Evolutionary conservation across 176 grass and related monocot genomes (phyloP).

Genomic region (Oryza coarctata): DNA sequence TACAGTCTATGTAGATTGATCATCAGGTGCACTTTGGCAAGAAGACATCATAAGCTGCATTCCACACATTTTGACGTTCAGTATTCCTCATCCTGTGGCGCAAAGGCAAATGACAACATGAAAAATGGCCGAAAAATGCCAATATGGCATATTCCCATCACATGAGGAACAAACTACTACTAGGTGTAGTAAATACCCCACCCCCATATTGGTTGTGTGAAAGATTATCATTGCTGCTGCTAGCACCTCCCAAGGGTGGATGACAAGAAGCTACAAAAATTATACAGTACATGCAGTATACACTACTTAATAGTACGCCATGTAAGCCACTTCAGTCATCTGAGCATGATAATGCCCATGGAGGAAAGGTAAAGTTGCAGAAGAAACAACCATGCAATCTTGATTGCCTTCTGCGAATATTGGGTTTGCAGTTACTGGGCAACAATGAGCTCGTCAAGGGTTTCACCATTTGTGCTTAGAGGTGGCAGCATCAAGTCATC

Average conservation of each 20-base stretch:
- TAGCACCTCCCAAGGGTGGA: conserved; percentile 29
- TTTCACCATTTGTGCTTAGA: conserved; percentile 50
- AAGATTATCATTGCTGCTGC: conserved; percentile 36
- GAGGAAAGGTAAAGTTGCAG: background rate
- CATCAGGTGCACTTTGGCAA: background rate
- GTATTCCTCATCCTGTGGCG: background rate
- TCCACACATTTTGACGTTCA: background rate
- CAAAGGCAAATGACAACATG: background rate
- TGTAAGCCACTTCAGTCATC: conserved; percentile 21
- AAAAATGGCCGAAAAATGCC: conserved; percentile 9
- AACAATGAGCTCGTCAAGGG: conserved; percentile 72
- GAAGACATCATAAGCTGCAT: background rate
- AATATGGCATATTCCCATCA: background rate
- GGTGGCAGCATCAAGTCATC: conserved; percentile 71
- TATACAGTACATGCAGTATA: conserved; percentile 35
- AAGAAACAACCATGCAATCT: background rate
- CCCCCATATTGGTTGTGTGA: background rate
- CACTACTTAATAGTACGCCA: conserved; percentile 24
- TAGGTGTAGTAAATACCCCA: background rate
- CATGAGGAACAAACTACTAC: conserved; percentile 8
- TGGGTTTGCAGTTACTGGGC: conserved; percentile 38
- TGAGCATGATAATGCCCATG: conserved; percentile 21
- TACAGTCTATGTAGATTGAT: background rate
- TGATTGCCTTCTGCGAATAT: conserved; percentile 18
- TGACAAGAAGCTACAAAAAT: conserved; percentile 34